Evolutionary conservation across 495 filamentous ascomycete genomes (phyloP), one percentile per base, ranked within the genome.

Genomic region (Penicillium herquei): DNA sequence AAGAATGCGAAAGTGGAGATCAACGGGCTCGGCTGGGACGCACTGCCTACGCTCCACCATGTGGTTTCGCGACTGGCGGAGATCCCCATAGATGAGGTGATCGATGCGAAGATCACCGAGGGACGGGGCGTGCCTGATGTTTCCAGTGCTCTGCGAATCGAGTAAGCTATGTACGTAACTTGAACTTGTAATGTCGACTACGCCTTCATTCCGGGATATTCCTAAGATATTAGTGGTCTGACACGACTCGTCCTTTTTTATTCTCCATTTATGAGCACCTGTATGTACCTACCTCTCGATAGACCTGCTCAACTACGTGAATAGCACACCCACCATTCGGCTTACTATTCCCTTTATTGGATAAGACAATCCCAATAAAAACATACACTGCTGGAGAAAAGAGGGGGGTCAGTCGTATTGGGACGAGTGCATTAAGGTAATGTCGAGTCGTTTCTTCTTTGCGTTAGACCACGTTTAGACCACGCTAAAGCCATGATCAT

Each of bases 41-140:
- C 62, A 16, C 58, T 85, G 48, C 82, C 83, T 0, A 84, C 80
- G 2, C 63, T 84, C 39, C 79, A 85, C 56, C 79, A 83, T 66
- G 67, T 85, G 26, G 63, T 81, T 18, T 64, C 66, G 39, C 65
- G 68, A 26, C 54, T 84, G 55, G 77, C 72, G 0, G 79, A 82
- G 47, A 72, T 86, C 42, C 82, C 79, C 0, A 64, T 81, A 7
- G 81, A 81, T 58, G 76, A 79, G 52, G 57, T 83, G 44, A 64
- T 84, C 13, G 69, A 70, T 11, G 79, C 71, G 6, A 81, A 78
- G 57, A 66, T 84, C 6, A 75, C 80, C 6, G 71, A 79, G 52
- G 78, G 80, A 0, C 61, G 53, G 16, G 80, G 81, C 1, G 80
- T 81, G 33, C 66, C 71, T 6, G 78, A 81, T 65, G 69, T 80